Conservation (phyloP, 164 flowering plant species). For the Warburgia ugandensis region DNA sequence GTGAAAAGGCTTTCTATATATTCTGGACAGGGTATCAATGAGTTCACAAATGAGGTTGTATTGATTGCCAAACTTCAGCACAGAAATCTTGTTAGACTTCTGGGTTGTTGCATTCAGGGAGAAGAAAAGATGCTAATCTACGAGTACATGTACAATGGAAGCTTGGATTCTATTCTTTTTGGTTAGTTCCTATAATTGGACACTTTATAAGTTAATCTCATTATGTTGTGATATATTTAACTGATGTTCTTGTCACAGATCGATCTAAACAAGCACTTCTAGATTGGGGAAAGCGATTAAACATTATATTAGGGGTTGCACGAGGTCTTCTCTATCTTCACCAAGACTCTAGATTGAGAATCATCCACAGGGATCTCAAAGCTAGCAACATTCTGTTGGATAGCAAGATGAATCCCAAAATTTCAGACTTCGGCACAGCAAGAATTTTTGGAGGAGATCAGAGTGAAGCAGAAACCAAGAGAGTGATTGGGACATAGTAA, state of each 20-base stretch:
- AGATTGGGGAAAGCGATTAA: slow-evolving; percentile 20
- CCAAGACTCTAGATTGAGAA: slow-evolving; percentile 40
- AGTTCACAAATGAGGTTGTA: slow-evolving; percentile 29
- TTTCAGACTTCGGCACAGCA: slow-evolving; percentile 47
- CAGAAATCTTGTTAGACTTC: slow-evolving; percentile 30
- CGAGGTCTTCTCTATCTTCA: slow-evolving; percentile 55
- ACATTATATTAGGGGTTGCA: slow-evolving; percentile 34
- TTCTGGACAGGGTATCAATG: slow-evolving; percentile 31
- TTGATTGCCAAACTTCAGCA: slow-evolving; percentile 36
- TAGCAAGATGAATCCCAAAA: slow-evolving; percentile 33
- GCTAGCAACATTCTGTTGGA: slow-evolving; percentile 48
- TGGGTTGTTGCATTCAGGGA: slow-evolving; percentile 29
- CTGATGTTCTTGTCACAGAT: neutral
- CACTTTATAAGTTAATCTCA: neutral
- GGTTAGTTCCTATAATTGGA: too few species aligned
- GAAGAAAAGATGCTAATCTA: slow-evolving; percentile 33
- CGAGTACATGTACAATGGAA: slow-evolving; percentile 29
- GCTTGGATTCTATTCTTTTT: slow-evolving; percentile 25
- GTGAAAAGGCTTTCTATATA: slow-evolving; percentile 32
- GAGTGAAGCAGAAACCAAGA: slow-evolving; percentile 9
- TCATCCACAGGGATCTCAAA: slow-evolving; percentile 54
- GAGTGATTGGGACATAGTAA: slow-evolving; percentile 31
- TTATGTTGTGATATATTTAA: neutral
- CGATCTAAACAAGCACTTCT: neutral
- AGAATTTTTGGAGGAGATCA: slow-evolving; percentile 28